Percentiles rank a stretch among this genome's conserved stretches.
phyloP scores from a whole-genome alignment of 768 basidiomycete genomes.

The Albatrellus ellisii region DNA sequence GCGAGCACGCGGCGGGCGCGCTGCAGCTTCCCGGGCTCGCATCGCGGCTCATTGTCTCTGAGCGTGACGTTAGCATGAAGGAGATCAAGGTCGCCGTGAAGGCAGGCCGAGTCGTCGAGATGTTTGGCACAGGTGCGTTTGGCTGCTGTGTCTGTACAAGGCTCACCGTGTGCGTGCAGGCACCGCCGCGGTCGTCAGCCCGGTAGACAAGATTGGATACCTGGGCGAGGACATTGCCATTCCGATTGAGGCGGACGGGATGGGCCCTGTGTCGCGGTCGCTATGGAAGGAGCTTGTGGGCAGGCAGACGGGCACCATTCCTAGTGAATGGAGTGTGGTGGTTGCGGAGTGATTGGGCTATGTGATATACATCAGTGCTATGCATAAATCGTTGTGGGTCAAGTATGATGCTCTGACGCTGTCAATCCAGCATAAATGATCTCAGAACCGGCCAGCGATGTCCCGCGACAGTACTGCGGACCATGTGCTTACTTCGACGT shows the following conservation, averaged over 20 bases:
- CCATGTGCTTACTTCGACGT: too few relatives aligned
- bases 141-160: background rate
- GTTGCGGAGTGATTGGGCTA: conserved; percentile 8
- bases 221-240: conserved; percentile 26
- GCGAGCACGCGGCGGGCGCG: conserved; percentile 21
- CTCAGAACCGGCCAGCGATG: too few relatives aligned
- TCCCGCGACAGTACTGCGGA: too few relatives aligned
- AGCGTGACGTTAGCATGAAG: conserved; percentile 20
- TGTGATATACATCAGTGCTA: too few relatives aligned
- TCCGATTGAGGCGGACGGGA: conserved; percentile 25
- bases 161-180: conserved; percentile 13
- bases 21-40: conserved; percentile 15
- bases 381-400: too few relatives aligned
- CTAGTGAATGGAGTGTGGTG: conserved; percentile 27
- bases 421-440: too few relatives aligned
- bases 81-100: conserved; percentile 19
- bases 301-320: conserved; percentile 30
- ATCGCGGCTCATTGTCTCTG: conserved; percentile 15
- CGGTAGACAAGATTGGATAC: conserved; percentile 28
- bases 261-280: conserved; percentile 27
- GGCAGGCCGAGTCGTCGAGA: conserved; percentile 20
- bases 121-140: conserved; percentile 18
- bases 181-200: conserved; percentile 27
- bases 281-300: conserved; percentile 25
- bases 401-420: too few relatives aligned